phyloP scores from a whole-genome alignment of 2,329 filamentous ascomycete species.

The Tolypocladium tropicale region DNA sequence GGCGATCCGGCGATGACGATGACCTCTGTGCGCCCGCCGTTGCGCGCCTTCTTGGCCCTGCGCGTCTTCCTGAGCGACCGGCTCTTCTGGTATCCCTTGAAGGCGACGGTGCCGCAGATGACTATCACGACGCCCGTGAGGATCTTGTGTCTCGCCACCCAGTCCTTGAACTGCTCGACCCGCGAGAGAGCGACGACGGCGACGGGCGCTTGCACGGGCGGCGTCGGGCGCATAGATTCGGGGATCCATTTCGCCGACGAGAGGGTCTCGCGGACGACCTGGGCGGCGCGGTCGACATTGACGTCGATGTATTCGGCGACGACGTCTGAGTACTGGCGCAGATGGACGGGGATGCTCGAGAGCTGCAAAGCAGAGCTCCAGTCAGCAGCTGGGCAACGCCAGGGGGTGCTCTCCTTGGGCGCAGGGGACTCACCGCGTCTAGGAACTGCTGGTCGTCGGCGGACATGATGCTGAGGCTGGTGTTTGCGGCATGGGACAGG shows the following conservation, averaged over 20 bases:
- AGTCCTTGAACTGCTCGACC: slow-evolving; percentile 52
- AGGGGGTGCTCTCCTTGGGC: neutral
- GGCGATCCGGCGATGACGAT: slow-evolving; percentile 82
- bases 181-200: slow-evolving; percentile 22
- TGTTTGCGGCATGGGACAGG: neutral
- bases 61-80: slow-evolving; percentile 56
- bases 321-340: slow-evolving; percentile 59
- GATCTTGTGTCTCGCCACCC: slow-evolving; percentile 64
- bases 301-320: slow-evolving; percentile 73
- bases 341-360: slow-evolving; percentile 46
- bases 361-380: slow-evolving; percentile 25
- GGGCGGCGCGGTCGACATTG: slow-evolving; percentile 68
- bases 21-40: slow-evolving; percentile 81
- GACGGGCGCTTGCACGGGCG: slow-evolving; percentile 29
- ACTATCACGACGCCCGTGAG: slow-evolving; percentile 62
- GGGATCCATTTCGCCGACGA: slow-evolving; percentile 64
- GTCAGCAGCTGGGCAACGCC: slow-evolving; percentile 2
- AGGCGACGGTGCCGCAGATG: slow-evolving; percentile 55
- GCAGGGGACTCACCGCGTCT: slow-evolving; percentile 51
- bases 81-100: slow-evolving; percentile 37
- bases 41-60: slow-evolving; percentile 66
- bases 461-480: slow-evolving; percentile 47
- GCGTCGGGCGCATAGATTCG: slow-evolving; percentile 50
- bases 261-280: slow-evolving; percentile 57
- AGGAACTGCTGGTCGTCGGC: slow-evolving; percentile 70